Evolutionary conservation across 371 early-diverging fungal genomes (phyloP).

Genomic region (Actinomucor elegans): DNA sequence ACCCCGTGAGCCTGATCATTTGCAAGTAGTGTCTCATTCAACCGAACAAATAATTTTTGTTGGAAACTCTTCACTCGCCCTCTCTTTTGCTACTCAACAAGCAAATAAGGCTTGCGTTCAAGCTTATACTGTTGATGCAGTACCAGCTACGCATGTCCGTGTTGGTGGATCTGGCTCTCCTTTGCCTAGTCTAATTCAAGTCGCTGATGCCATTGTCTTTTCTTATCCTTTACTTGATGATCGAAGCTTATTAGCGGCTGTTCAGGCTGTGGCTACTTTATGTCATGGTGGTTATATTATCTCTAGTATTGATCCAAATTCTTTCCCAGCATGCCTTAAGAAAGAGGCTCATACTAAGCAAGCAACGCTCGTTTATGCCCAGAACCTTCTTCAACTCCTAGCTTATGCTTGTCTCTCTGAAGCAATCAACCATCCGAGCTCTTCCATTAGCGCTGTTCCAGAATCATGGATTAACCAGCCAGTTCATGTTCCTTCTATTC

Average conservation of each 20-base stretch:
- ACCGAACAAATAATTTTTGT: slow-evolving; percentile 19
- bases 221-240: not conserved
- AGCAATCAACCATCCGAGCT: not conserved
- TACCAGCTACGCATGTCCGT: slow-evolving; percentile 17
- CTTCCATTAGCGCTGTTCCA: not conserved
- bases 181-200: slow-evolving; percentile 22
- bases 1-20: not conserved
- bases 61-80: slow-evolving; percentile 7
- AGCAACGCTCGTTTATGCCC: not conserved
- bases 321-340: slow-evolving; percentile 12
- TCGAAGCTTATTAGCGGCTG: not conserved
- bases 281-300: slow-evolving; percentile 15
- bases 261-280: slow-evolving; percentile 6
- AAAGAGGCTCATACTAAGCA: slow-evolving; percentile 16
- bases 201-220: slow-evolving; percentile 19
- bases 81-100: not conserved
- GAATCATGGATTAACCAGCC: not conserved
- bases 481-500: not conserved
- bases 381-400: not conserved
- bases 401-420: not conserved
- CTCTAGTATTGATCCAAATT: not conserved
- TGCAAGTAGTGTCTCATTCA: not conserved
- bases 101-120: slow-evolving; percentile 7
- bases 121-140: slow-evolving; percentile 10
- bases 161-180: slow-evolving; percentile 1